phyloP scores from a whole-genome alignment of 2,329 filamentous ascomycete genomes.

The Fusarium sp. region DNA sequence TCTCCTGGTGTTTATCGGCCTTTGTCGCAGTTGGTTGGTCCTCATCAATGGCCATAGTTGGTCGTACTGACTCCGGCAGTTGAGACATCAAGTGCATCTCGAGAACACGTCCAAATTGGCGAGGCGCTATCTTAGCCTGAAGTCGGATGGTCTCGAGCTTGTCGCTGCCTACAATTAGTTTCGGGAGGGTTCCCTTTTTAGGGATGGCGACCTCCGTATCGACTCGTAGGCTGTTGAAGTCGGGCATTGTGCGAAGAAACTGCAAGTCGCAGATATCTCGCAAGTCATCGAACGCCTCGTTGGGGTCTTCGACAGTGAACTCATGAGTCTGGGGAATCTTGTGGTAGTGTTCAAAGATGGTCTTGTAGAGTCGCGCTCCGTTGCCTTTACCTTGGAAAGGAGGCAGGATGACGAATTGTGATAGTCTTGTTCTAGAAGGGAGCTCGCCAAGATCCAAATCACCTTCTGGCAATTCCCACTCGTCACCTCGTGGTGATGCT shows the following conservation, averaged over 20 bases:
- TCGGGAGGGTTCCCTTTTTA: conserved; percentile 62
- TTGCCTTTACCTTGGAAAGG: conserved; percentile 87
- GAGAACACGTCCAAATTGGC: conserved; percentile 82
- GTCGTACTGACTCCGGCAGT: conserved; percentile 70
- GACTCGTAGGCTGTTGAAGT: conserved; percentile 70
- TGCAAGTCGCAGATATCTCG: conserved; percentile 81
- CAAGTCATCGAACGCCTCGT: conserved; percentile 85
- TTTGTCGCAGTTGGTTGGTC: conserved; percentile 63
- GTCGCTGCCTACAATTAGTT: conserved; percentile 70
- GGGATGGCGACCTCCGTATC: conserved; percentile 67
- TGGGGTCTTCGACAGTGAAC: conserved; percentile 95
- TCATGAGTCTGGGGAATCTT: conserved; percentile 80
- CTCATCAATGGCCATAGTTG: conserved; percentile 61
- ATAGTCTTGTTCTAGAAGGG: conserved; percentile 86
- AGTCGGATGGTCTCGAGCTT: conserved; percentile 70
- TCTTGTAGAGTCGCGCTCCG: conserved; percentile 84
- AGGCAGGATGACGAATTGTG: conserved; percentile 92
- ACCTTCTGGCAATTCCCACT: conserved; percentile 62
- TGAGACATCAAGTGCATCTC: conserved; percentile 81
- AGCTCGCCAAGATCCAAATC: conserved; percentile 71
- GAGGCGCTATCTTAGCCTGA: conserved; percentile 78
- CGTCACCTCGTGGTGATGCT: conserved; percentile 53
- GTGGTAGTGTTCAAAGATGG: conserved; percentile 80
- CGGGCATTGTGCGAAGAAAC: conserved; percentile 71
- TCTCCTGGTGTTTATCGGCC: conserved; percentile 73